Evolutionary conservation across 257 asterid species (phyloP), one percentile per base, ranked within the genome.

Genomic region (Salvia rosmarinus): DNA sequence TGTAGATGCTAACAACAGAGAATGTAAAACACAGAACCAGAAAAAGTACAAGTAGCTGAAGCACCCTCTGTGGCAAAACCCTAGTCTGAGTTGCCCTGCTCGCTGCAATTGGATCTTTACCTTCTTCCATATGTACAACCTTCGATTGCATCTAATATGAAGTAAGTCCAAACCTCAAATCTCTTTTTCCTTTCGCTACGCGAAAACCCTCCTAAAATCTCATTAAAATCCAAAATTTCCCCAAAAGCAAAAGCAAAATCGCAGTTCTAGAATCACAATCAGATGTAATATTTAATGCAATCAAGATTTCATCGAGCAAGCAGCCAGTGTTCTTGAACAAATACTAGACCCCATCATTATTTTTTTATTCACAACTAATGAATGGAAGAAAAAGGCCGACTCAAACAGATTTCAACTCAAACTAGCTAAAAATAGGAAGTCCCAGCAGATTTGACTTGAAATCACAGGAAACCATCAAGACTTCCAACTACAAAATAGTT

Each of bases 1-100:
- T 78, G 44, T 77, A 82, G 66, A 85, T 77, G 58, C 90, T 85
- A 55, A 81, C 72, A 23, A 78, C 67, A 43, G 90, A 79, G 79
- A 84, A 82, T 25, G 82, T 79, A 23, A 69, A 77, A 62, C 89
- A 85, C 21, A 85, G 2, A 56, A 73, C 79, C 66, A 85, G 79
- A 55, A 85, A 87, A 13, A 78, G 65, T 64, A 78, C 70, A 47
- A 86, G 83, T 51, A 86, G 77, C 44, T 78, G 77, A 66, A 86
- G 83, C 79, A 86, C 19, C 74, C 85, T 78, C 4, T 82, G 81
- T 34, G 88, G 86, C 46, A 86, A 77, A 77, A 64, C 82, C 86
- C 86, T 84, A 52, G 80, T 28, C 3, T 79, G 83, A 19, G 51
- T 59, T 16, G 76, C 56, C 71, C 87, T 75, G 71, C n/a, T 77